phyloP scores from a whole-genome alignment of 257 asterid species.

The Echium plantagineum region DNA sequence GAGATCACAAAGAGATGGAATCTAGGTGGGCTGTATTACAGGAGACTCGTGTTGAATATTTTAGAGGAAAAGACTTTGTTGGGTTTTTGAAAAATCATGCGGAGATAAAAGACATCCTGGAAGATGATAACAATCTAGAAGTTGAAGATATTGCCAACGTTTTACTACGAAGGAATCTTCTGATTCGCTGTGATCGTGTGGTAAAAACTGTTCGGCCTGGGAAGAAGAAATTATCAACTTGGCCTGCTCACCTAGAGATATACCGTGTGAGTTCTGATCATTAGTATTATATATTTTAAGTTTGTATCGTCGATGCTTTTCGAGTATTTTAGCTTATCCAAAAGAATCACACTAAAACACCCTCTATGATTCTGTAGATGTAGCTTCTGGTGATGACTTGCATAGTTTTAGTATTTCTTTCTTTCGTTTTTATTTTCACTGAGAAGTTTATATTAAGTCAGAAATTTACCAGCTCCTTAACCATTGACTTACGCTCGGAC shows the following conservation, averaged over 20 bases:
- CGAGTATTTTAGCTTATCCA: too few species aligned
- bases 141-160: constrained; percentile 66
- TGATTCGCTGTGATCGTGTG: constrained; percentile 89
- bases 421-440: too few species aligned
- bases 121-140: constrained; percentile 62
- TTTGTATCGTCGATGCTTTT: background rate
- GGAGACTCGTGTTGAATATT: constrained; percentile 95
- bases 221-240: constrained; percentile 79
- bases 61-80: constrained; percentile 86
- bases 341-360: too few species aligned
- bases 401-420: too few species aligned
- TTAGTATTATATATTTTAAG: background rate
- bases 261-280: constrained; percentile 48
- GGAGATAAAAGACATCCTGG: constrained; percentile 70
- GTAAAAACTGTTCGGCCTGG: constrained; percentile 97
- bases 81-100: constrained; percentile 69
- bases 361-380: too few species aligned
- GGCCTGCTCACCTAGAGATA: constrained; percentile 97
- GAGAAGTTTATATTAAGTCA: too few species aligned
- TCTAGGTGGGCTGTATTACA: constrained; percentile 99
- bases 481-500: too few species aligned
- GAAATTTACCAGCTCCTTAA: too few species aligned
- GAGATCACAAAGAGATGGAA: constrained; percentile 88
- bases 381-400: too few species aligned
- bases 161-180: constrained; percentile 70